Evolutionary conservation across 306 rosid genomes (phyloP), one percentile per base, ranked within the genome.

Genomic region (Vigna angularis): DNA sequence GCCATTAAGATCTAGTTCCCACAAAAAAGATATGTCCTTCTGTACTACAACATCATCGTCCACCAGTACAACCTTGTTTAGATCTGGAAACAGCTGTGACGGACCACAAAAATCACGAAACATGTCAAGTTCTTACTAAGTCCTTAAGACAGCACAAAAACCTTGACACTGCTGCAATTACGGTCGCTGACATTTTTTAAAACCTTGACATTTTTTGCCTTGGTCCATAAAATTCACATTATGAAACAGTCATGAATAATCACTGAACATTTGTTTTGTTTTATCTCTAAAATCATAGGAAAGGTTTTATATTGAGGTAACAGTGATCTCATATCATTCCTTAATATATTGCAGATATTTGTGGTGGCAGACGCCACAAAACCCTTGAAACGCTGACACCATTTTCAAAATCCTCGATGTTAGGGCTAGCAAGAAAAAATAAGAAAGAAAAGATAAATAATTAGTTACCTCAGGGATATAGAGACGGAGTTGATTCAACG

Each of bases 31-130:
- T 52, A 93, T 78, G 84, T 93, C 97, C 42, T 57, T 89, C 77
- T 93, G 97, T 68, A 93, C 89, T n/a, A 93, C 96, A 76, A 86
- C 75, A 85, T 93, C 96, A 73, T 93, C 97, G 71, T 93, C 97
- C 87, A 93, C 76, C 68, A 93, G 82, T 42, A 93, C 86, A 14
- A 93, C 79, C 90, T 87, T 87, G 77, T 86, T 81, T 71, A 93
- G 92, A 86, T 89, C 88, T 74, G 97, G 97, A 93, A 93, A 93
- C 78, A 93, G 84, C 97, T 90, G 96, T 44, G 85, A 47, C 74
- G 82, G 55, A 47, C 73, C 57, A 86, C 47, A 69, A 77, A 87
- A 88, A 78, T 75, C 57, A 88, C 70, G 55, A 20, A 44, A 11
- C 16, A 78, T 34, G 3, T 79, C 59, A 64, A 66, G 84, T 81